Conservation (phyloP, 768 basidiomycete species). For the Cantharellus anzutake region DNA sequence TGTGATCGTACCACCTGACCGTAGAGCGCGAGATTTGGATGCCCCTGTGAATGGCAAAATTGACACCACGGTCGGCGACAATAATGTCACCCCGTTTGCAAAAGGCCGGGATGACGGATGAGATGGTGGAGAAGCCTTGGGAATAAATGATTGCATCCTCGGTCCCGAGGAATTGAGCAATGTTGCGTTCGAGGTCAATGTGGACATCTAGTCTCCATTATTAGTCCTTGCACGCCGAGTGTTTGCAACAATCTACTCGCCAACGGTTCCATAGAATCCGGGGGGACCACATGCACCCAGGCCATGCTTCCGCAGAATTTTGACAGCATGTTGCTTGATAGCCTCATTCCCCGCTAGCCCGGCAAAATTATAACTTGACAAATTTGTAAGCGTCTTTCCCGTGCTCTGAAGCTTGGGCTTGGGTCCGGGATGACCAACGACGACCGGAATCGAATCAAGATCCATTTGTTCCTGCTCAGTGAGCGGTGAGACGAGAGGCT, state of each 20-base stretch:
- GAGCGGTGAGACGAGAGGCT: constrained; percentile 54
- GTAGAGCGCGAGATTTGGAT: constrained; percentile 84
- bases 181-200: constrained; percentile 68
- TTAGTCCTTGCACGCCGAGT: neutral
- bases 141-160: constrained; percentile 85
- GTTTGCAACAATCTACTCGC: constrained; percentile 26
- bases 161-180: constrained; percentile 79
- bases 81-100: constrained; percentile 96
- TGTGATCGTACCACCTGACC: constrained; percentile 92
- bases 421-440: constrained; percentile 63
- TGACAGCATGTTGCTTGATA: constrained; percentile 71
- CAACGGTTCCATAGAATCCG: constrained; percentile 91
- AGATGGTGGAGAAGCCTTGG: constrained; percentile 79
- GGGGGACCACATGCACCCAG: constrained; percentile 91
- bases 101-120: constrained; percentile 92
- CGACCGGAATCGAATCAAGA: constrained; percentile 54
- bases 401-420: constrained; percentile 57
- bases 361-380: constrained; percentile 82
- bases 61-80: constrained; percentile 93
- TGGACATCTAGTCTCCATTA: constrained; percentile 52
- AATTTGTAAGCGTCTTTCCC: constrained; percentile 62
- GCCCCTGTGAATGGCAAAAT: constrained; percentile 90
- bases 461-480: constrained; percentile 41
- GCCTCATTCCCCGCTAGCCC: constrained; percentile 76
- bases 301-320: constrained; percentile 74